Percentiles rank a stretch among this genome's conserved stretches.
Evolutionary conservation across 805 yeast species (phyloP).

Genomic region (Wickerhamomyces hampshirensis): DNA sequence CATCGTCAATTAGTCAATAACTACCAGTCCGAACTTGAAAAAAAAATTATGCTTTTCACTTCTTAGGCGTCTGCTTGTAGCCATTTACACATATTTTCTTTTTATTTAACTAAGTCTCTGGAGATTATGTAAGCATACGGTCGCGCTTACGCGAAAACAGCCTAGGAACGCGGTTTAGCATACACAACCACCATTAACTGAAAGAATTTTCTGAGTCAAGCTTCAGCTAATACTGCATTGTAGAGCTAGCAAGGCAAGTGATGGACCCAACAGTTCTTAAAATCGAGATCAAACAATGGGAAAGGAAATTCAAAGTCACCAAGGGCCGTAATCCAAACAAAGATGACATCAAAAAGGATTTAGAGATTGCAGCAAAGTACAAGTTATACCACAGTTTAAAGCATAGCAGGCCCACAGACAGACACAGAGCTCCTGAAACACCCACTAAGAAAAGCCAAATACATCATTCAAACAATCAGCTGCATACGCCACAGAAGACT

Average conservation of each 20-base stretch:
- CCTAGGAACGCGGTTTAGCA: too few relatives aligned
- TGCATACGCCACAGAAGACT: slow-evolving; percentile 21
- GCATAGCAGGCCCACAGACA: background rate
- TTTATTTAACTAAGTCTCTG: too few relatives aligned
- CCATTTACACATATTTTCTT: too few relatives aligned
- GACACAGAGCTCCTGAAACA: background rate
- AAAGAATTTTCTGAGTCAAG: too few relatives aligned
- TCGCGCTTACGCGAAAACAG: too few relatives aligned
- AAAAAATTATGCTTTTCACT: too few relatives aligned
- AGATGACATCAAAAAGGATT: slow-evolving; percentile 40
- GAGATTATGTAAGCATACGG: too few relatives aligned
- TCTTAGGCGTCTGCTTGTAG: too few relatives aligned
- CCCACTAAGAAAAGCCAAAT: slow-evolving; percentile 4
- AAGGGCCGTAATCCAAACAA: slow-evolving; percentile 42
- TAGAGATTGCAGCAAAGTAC: slow-evolving; percentile 29
- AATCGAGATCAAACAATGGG: slow-evolving; percentile 51
- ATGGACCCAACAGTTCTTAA: slow-evolving; percentile 25
- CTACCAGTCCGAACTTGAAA: too few relatives aligned
- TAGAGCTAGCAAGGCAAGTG: background rate
- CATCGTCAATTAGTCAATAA: too few relatives aligned
- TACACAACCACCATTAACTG: too few relatives aligned
- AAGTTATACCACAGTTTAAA: slow-evolving; percentile 11
- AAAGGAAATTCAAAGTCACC: slow-evolving; percentile 35
- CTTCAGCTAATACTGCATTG: too few relatives aligned
- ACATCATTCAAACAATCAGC: slow-evolving; percentile 3